A percentile compares a stretch with the other conserved stretches of the same genome.
These are phyloP conservation scores for Lycium ferocissimum DNA, from an alignment of 257 asterid species.

Conservation along the genomic window DNA sequence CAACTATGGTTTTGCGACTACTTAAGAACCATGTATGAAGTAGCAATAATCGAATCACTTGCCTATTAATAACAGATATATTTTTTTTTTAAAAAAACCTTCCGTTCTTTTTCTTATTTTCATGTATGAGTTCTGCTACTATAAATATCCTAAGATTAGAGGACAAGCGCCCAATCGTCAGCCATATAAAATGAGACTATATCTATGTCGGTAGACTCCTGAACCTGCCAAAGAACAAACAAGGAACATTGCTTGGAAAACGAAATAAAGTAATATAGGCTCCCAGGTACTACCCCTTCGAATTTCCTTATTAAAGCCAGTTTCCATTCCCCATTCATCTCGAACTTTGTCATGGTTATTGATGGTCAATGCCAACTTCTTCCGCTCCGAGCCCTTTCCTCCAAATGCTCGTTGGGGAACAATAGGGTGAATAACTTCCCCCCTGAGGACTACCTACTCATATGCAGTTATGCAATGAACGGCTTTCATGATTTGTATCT, in stretches of 20 bases:
- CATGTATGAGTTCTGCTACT: neutral
- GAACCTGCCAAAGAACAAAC: slow-evolving; percentile 1
- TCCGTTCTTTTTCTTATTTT: neutral
- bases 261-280: neutral
- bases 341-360: neutral
- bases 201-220: neutral
- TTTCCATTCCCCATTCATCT: neutral
- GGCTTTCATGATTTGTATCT: neutral
- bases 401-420: neutral
- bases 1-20: neutral
- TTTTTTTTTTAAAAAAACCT: neutral
- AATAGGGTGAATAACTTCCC: neutral
- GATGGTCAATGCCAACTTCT: neutral
- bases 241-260: neutral
- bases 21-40: slow-evolving; percentile 1
- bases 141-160: neutral
- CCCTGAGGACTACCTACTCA: neutral
- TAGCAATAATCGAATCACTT: neutral
- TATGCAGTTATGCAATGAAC: neutral
- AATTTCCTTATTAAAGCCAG: neutral
- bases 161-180: neutral
- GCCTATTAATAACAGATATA: neutral
- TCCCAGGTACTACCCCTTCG: neutral
- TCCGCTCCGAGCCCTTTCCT: neutral
- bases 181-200: neutral